Percentiles rank a stretch among this genome's conserved stretches.
Conservation (phyloP, 306 rosid genomes). For the Sindora glabra region DNA sequence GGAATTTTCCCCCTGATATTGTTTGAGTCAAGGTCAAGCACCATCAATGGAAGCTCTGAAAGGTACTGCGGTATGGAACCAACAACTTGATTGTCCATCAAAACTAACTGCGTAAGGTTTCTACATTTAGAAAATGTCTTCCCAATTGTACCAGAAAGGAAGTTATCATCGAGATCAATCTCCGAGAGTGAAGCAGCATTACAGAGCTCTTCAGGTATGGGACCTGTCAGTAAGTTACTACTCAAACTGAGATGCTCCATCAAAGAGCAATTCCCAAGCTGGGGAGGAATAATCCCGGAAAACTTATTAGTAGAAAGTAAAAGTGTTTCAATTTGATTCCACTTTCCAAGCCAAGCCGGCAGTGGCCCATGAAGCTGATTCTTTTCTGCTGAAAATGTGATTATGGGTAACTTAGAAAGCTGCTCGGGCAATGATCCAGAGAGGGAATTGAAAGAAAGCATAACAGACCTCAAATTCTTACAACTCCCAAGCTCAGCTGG, state of each 20-base stretch:
- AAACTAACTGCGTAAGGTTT: constrained; percentile 60
- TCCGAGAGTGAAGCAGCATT: constrained; percentile 58
- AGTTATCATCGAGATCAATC: constrained; percentile 66
- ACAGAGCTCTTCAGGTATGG: constrained; percentile 71
- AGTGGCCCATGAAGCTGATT: constrained; percentile 73
- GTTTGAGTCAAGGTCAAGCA: constrained; percentile 71
- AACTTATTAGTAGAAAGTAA: constrained; percentile 62
- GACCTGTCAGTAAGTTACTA: constrained; percentile 58
- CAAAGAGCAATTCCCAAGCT: constrained; percentile 80
- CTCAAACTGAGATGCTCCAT: constrained; percentile 64
- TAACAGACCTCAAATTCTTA: constrained; percentile 48
- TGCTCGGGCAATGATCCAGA: constrained; percentile 77
- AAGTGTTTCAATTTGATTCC: constrained; percentile 44
- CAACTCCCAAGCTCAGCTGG: constrained; percentile 84
- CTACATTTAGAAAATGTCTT: constrained; percentile 50
- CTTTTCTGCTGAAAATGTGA: constrained; percentile 72
- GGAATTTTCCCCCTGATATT: constrained; percentile 77
- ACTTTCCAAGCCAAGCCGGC: constrained; percentile 86
- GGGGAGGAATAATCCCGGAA: constrained; percentile 66
- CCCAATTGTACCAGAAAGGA: constrained; percentile 57
- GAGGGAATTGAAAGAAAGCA: constrained; percentile 74
- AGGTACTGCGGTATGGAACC: constrained; percentile 78
- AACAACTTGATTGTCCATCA: constrained; percentile 58
- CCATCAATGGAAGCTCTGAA: constrained; percentile 72
- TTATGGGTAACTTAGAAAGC: constrained; percentile 65